Percentiles rank a stretch among this genome's conserved stretches.
Evolutionary conservation across 306 rosid genomes (phyloP).

Genomic region (Purshia tridentata): DNA sequence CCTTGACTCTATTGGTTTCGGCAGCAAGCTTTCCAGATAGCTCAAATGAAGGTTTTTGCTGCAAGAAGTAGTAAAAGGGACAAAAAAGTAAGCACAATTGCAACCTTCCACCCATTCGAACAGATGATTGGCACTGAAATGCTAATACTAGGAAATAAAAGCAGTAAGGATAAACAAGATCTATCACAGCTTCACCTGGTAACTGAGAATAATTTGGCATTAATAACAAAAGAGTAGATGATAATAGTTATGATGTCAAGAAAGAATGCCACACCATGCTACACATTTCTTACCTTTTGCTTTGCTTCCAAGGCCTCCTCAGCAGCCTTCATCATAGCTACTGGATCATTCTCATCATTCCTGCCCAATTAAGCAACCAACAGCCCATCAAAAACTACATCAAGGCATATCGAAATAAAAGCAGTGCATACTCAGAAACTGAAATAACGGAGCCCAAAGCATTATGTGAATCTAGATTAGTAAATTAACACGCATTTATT

Average conservation of each 20-base stretch:
- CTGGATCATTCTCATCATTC: slow-evolving; percentile 73
- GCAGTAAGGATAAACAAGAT: background rate
- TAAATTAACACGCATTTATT: background rate
- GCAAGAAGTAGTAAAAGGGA: slow-evolving; percentile 28
- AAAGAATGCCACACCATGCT: background rate
- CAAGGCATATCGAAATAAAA: slow-evolving; percentile 17
- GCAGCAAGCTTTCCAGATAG: slow-evolving; percentile 98
- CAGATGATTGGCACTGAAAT: background rate
- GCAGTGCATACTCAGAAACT: background rate
- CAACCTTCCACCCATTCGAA: slow-evolving; percentile 5
- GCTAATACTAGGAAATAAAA: background rate
- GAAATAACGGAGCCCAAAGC: background rate
- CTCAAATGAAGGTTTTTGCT: slow-evolving; percentile 95
- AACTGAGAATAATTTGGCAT: slow-evolving; percentile 6
- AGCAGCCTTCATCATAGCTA: slow-evolving; percentile 79
- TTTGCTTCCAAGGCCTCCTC: slow-evolving; percentile 79
- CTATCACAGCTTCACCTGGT: background rate
- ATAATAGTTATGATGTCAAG: slow-evolving; percentile 8
- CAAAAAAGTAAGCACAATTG: background rate
- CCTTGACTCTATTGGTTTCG: slow-evolving; percentile 90
- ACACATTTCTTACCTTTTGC: slow-evolving; percentile 59
- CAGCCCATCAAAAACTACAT: slow-evolving; percentile 33
- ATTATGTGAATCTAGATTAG: background rate
- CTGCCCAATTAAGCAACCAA: slow-evolving; percentile 48
- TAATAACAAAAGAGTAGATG: background rate